A percentile compares a stretch with the other conserved stretches of the same genome.
Conservation (phyloP, 768 basidiomycete species). For the Suillus plorans region DNA sequence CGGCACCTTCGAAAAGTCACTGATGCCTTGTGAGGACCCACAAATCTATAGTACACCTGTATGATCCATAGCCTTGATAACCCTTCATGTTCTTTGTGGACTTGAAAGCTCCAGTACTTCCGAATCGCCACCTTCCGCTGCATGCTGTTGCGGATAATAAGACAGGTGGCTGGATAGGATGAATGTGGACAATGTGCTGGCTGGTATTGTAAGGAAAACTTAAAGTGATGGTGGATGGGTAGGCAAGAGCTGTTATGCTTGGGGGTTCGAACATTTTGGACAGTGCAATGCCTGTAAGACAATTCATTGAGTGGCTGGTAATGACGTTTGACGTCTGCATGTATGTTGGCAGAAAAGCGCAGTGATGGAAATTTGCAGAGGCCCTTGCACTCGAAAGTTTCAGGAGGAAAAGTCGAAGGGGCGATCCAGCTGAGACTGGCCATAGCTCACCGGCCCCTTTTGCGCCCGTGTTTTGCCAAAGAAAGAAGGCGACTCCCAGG, state of each 20-base stretch:
- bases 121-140: slow-evolving; percentile 73
- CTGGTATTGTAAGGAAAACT: slow-evolving; percentile 20
- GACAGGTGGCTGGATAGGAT: slow-evolving; percentile 31
- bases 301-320: slow-evolving; percentile 12
- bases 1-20: neutral
- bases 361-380: no score
- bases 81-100: slow-evolving; percentile 80
- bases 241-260: slow-evolving; percentile 13
- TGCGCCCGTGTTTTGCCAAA: no score
- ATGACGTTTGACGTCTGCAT: slow-evolving; percentile 16
- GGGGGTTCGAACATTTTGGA: slow-evolving; percentile 13
- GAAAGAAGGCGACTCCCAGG: no score
- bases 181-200: slow-evolving; percentile 37
- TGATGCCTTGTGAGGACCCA: neutral
- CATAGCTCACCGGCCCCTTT: no score
- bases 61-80: slow-evolving; percentile 96
- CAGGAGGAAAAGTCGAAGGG: no score
- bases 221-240: slow-evolving; percentile 22
- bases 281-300: slow-evolving; percentile 7
- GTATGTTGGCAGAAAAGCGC: neutral
- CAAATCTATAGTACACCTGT: slow-evolving; percentile 53
- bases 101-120: slow-evolving; percentile 87
- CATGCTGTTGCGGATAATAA: slow-evolving; percentile 30
- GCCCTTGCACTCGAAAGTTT: no score
- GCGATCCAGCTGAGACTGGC: no score